phyloP scores from a whole-genome alignment of 2,329 filamentous ascomycete genomes.

The Pseudogymnoascus sp. region DNA sequence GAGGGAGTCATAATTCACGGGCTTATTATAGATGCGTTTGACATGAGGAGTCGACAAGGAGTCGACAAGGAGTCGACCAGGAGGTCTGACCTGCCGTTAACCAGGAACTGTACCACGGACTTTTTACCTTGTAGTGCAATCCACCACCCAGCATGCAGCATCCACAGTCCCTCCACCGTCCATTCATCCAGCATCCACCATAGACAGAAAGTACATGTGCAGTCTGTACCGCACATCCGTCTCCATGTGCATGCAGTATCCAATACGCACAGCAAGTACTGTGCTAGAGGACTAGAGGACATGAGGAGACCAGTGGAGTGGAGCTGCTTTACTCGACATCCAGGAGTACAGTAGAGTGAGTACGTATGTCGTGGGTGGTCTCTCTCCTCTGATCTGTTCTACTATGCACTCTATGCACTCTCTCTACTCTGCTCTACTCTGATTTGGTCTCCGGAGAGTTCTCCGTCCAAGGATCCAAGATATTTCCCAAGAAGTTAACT shows the following conservation, averaged over 20 bases:
- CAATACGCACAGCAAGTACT: not conserved
- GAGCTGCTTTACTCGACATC: not conserved
- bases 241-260: constrained; percentile 7
- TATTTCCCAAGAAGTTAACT: not conserved
- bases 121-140: not conserved
- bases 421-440: not conserved
- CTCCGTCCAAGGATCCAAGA: not conserved
- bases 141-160: not conserved
- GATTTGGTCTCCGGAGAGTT: not conserved
- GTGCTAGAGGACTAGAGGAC: not conserved
- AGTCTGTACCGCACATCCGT: not conserved
- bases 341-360: not conserved
- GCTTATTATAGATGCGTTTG: constrained; percentile 8
- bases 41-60: not conserved
- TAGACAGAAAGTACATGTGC: constrained; percentile 1
- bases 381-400: not conserved
- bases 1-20: constrained; percentile 3
- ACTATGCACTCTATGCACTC: not conserved
- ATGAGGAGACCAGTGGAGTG: not conserved
- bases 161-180: not conserved
- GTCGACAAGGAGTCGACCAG: not conserved
- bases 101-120: constrained; percentile 2
- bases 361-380: not conserved
- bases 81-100: not conserved
- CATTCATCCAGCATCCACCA: not conserved